These are phyloP conservation scores for Aureobasidium sp. DNA, from an alignment of 2,329 filamentous ascomycete species.

Conservation along the genomic window DNA sequence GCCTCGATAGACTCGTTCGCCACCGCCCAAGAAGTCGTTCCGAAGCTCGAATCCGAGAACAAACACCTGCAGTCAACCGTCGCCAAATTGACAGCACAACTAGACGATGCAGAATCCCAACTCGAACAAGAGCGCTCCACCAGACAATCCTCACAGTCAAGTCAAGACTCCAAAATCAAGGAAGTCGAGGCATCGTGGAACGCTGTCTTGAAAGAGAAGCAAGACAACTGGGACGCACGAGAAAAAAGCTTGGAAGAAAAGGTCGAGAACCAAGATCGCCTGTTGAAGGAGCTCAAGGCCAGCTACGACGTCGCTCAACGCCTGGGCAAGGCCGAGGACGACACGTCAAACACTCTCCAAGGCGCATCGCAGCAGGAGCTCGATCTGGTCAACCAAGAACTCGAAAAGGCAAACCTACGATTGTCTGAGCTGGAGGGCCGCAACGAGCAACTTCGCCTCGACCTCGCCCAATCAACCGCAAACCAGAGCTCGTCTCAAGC, in stretches of 20 bases:
- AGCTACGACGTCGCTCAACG: constrained; percentile 95
- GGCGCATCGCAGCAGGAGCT: constrained; percentile 80
- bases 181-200: constrained; percentile 86
- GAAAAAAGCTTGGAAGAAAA: constrained; percentile 89
- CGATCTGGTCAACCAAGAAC: constrained; percentile 83
- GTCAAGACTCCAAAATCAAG: constrained; percentile 69
- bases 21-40: constrained; percentile 82
- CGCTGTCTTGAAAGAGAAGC: constrained; percentile 83
- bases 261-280: constrained; percentile 81
- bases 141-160: constrained; percentile 66
- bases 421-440: constrained; percentile 86
- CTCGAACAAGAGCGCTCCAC: constrained; percentile 68
- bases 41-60: constrained; percentile 83
- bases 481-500: constrained; percentile 52
- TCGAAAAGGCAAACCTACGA: constrained; percentile 79
- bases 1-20: constrained; percentile 92
- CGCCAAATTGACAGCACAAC: constrained; percentile 62
- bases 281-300: constrained; percentile 90
- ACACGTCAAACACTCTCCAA: constrained; percentile 40
- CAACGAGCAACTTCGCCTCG: constrained; percentile 85
- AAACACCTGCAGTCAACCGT: constrained; percentile 75
- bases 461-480: constrained; percentile 82
- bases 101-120: constrained; percentile 73
- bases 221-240: constrained; percentile 92
- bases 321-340: constrained; percentile 61